These are phyloP conservation scores for Cutaneotrichosporon cavernicola DNA, from an alignment of 1,284 basidiomycete species.

Conservation along the genomic window DNA sequence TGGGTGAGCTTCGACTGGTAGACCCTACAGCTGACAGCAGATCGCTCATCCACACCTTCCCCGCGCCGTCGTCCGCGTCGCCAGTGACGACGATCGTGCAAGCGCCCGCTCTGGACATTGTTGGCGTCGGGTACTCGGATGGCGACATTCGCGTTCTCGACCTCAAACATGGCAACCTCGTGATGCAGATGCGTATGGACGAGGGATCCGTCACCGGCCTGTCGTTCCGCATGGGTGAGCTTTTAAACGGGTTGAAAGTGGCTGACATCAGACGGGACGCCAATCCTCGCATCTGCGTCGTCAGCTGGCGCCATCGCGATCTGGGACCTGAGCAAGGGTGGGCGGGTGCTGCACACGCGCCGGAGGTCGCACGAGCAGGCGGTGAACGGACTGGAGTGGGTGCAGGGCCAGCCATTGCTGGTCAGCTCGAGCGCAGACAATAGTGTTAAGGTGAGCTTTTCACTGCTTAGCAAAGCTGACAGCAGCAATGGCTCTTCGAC, in stretches of 20 bases:
- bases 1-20: slow-evolving; percentile 58
- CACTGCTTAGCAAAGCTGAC: neutral
- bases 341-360: slow-evolving; percentile 75
- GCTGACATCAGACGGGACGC: slow-evolving; percentile 66
- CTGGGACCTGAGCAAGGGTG: slow-evolving; percentile 84
- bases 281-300: slow-evolving; percentile 79
- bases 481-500: slow-evolving; percentile 96
- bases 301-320: slow-evolving; percentile 82
- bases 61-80: slow-evolving; percentile 46
- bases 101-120: slow-evolving; percentile 92
- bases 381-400: slow-evolving; percentile 78
- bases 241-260: neutral
- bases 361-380: slow-evolving; percentile 82
- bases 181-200: slow-evolving; percentile 81
- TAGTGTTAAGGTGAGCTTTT: slow-evolving; percentile 73
- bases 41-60: slow-evolving; percentile 56
- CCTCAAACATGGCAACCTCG: slow-evolving; percentile 79
- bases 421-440: slow-evolving; percentile 88
- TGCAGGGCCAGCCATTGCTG: slow-evolving; percentile 83
- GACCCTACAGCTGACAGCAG: slow-evolving; percentile 34
- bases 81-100: slow-evolving; percentile 79
- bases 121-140: slow-evolving; percentile 84
- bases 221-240: slow-evolving; percentile 81
- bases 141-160: slow-evolving; percentile 89
- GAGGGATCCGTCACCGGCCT: slow-evolving; percentile 73